Percentiles rank a stretch among this genome's conserved stretches.
phyloP scores from a whole-genome alignment of 2,329 filamentous ascomycete species.

The Trichoderma koningii region DNA sequence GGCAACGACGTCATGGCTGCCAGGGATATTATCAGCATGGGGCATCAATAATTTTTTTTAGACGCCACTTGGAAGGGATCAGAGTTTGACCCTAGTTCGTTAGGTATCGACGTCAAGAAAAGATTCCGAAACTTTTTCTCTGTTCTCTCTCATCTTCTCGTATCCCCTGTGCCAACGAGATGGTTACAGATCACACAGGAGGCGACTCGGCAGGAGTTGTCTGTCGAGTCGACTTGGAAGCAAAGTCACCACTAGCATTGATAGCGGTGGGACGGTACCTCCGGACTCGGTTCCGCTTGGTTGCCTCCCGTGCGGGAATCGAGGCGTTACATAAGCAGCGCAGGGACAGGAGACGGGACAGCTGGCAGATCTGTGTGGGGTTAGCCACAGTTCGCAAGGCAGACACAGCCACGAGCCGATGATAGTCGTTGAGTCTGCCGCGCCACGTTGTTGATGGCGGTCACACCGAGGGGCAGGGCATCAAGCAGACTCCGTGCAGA shows the following conservation, averaged over 20 bases:
- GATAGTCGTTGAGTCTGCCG: constrained; percentile 11
- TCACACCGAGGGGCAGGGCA: constrained; percentile 21
- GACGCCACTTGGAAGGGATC: constrained; percentile 17
- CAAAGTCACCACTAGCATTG: background rate
- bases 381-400: constrained; percentile 26
- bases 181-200: constrained; percentile 13
- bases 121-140: background rate
- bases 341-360: background rate
- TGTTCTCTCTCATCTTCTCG: background rate
- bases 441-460: constrained; percentile 23
- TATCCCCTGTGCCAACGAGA: constrained; percentile 9
- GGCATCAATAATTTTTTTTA: constrained; percentile 12
- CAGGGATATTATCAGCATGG: constrained; percentile 9
- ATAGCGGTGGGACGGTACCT: constrained; percentile 12
- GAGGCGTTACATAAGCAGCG: constrained; percentile 6
- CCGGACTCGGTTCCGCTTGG: constrained; percentile 4
- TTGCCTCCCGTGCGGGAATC: constrained; percentile 25
- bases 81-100: constrained; percentile 14
- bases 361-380: constrained; percentile 23
- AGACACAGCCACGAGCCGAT: constrained; percentile 21
- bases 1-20: constrained; percentile 21
- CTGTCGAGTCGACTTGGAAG: background rate
- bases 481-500: constrained; percentile 7
- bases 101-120: constrained; percentile 14
- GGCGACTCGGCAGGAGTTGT: background rate